Evolutionary conservation across 768 basidiomycete species (phyloP), one percentile per base, ranked within the genome.

Genomic region (Podaxis sp.): DNA sequence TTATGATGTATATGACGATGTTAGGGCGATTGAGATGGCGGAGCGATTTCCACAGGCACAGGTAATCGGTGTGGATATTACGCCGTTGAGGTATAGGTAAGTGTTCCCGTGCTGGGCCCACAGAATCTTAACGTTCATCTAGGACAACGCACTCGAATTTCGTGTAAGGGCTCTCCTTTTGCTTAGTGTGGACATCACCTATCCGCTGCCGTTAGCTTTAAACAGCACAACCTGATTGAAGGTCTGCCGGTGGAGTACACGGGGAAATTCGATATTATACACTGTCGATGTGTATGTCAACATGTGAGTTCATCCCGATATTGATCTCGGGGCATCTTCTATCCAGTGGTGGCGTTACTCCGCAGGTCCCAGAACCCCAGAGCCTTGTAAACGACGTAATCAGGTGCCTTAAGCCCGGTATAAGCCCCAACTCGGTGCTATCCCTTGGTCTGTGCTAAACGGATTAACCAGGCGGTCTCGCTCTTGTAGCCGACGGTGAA

Each of bases 21-120:
- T 37, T 60, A 73, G 71, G 72, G 65, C 71, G 6, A 66, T 67
- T 48, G 69, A 70, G 46, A 73, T 74, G 67, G 73, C 72, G 0
- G 62, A 53, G 44, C 56, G 20, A 36, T 71, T 69, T 66, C 67
- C 71, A 4, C 53, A 64, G 17, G 67, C 68, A 15, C 28, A 63
- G 24, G 68, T 74, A 13, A 46, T 74, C 26, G 73, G 73, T 4
- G 38, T 73, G 49, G 73, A 74, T 56, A 65, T 73, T 28, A 67
- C 66, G 8, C 56, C 63, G 30, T 63, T 66, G 22, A 52, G 40
- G 17, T 54, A 64, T 30, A 30, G 50, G 72, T 73, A 44, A 46
- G 67, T 48, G 33, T 48, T 46, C 33, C 53, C 37, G 3, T n/a
- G 20, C 11, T 4, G 5, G 20, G 24, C 5, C 24, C 13, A 24